Conservation (phyloP, 2,329 filamentous ascomycete species). For the Capronia coronata region DNA sequence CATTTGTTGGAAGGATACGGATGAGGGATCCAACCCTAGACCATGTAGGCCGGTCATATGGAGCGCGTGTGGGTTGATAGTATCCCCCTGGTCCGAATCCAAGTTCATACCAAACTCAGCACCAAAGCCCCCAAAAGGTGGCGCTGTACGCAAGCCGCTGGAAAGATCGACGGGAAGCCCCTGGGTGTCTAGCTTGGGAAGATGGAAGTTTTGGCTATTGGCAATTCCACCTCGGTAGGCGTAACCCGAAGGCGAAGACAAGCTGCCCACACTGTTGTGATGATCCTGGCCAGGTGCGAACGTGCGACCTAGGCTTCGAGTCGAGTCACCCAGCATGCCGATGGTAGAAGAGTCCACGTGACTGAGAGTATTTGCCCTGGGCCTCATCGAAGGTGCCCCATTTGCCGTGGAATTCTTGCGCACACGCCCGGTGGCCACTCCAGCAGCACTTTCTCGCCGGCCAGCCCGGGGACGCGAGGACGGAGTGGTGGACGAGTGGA, state of each 20-base stretch:
- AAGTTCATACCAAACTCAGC: conserved; percentile 62
- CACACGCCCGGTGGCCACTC: conserved; percentile 63
- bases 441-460: conserved; percentile 77
- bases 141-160: conserved; percentile 71
- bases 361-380: conserved; percentile 91
- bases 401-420: conserved; percentile 85
- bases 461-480: conserved; percentile 75
- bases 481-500: conserved; percentile 86
- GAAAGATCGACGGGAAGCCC: conserved; percentile 60
- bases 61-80: conserved; percentile 61
- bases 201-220: conserved; percentile 62
- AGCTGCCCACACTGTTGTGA: conserved; percentile 66
- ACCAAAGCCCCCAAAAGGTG: conserved; percentile 59
- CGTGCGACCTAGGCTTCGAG: conserved; percentile 34
- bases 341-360: conserved; percentile 75
- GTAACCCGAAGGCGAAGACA: conserved; percentile 50
- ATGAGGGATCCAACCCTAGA: conserved; percentile 37
- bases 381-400: conserved; percentile 60
- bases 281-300: conserved; percentile 54
- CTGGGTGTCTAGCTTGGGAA: conserved; percentile 79
- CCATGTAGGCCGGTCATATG: conserved; percentile 72
- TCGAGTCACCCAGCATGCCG: conserved; percentile 59
- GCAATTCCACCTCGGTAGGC: conserved; percentile 66
- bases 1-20: conserved; percentile 38
- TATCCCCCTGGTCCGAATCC: conserved; percentile 43